These are phyloP conservation scores for Fraxinus sp. DNA, from an alignment of 305 asterid species.

Conservation along the genomic window DNA sequence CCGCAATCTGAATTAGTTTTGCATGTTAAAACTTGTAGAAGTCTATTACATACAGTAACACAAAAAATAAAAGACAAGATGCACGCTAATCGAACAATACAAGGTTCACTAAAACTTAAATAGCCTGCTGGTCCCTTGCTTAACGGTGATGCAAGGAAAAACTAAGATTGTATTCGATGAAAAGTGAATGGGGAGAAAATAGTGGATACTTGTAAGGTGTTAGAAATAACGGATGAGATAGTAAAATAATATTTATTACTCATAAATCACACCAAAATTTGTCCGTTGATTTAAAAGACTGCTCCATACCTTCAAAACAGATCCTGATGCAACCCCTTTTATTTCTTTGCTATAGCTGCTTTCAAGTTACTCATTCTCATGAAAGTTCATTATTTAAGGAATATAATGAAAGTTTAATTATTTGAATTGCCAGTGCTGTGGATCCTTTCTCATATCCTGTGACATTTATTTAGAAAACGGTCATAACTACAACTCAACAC, in stretches of 20 bases:
- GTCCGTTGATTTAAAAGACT: background rate
- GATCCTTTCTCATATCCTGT: background rate
- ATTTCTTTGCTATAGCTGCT: background rate
- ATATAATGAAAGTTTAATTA: background rate
- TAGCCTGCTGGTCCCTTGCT: background rate
- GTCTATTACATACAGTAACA: background rate
- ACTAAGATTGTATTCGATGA: background rate
- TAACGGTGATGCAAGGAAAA: background rate
- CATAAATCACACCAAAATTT: background rate
- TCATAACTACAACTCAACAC: constrained; percentile 4
- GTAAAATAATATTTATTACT: background rate
- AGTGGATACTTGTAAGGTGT: background rate
- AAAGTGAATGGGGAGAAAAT: background rate
- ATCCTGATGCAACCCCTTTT: background rate
- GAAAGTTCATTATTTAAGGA: background rate
- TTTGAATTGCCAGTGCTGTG: background rate
- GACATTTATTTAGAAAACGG: background rate
- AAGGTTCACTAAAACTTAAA: constrained; percentile 9
- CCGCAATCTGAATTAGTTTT: constrained; percentile 68
- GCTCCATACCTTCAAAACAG: background rate
- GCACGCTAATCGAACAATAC: background rate
- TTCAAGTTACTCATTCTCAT: background rate
- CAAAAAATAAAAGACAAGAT: constrained; percentile 17
- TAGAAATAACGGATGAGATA: background rate
- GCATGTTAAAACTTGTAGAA: constrained; percentile 16